Evolutionary conservation across 2,329 filamentous ascomycete species (phyloP).

Genomic region (Arthrobotrys sphaeroides): DNA sequence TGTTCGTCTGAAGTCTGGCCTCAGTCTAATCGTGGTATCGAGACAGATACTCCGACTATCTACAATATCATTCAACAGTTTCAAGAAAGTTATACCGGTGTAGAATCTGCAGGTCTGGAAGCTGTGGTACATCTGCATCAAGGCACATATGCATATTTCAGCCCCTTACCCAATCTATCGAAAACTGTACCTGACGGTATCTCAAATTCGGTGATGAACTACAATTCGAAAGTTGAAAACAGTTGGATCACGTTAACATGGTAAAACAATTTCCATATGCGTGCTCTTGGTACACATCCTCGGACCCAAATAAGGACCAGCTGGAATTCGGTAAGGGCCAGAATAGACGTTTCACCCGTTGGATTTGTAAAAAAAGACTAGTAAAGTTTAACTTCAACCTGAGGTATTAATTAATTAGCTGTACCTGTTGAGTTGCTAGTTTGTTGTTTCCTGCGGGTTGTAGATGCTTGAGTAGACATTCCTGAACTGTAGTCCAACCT

Average conservation of each 20-base stretch:
- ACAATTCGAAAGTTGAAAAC: background rate
- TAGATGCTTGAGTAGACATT: background rate
- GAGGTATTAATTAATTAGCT: background rate
- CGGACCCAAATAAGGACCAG: constrained; percentile 6
- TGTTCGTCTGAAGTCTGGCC: too few species aligned
- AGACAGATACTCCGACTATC: background rate
- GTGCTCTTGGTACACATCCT: background rate
- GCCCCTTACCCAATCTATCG: constrained; percentile 13
- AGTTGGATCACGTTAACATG: constrained; percentile 6
- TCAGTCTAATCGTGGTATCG: too few species aligned
- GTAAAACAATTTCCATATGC: background rate
- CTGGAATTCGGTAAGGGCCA: constrained; percentile 24
- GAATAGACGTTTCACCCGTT: constrained; percentile 13
- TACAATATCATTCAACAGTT: constrained; percentile 11
- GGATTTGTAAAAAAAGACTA: too few species aligned
- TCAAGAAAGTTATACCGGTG: background rate
- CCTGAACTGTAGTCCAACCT: background rate
- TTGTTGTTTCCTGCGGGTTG: background rate
- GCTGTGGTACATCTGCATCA: constrained; percentile 13
- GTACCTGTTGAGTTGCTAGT: background rate
- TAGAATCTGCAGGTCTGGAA: background rate
- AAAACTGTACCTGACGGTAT: constrained; percentile 30
- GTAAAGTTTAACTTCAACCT: background rate
- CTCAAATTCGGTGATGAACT: constrained; percentile 16
- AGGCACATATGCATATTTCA: background rate